Base-by-base conservation (phyloP, 139 green algal species). In the Spirogloea muscicola region DNA sequence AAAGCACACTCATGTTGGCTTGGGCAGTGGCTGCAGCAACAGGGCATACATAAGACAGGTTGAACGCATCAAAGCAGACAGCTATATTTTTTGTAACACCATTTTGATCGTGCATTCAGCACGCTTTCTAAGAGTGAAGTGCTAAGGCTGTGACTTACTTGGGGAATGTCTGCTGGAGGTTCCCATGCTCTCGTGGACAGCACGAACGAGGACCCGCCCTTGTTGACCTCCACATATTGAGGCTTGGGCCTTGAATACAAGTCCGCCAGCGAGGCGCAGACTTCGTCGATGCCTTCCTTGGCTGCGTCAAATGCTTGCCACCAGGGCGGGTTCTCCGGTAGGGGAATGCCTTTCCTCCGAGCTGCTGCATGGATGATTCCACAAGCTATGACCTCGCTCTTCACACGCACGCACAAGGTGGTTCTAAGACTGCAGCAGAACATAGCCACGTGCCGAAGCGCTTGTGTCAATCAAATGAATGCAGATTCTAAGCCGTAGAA, bases 301-400 rank as follows among this genome's bases (percentile, higher is more conserved):
- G 48, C 38, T 13, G 90, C 90, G 51, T 82, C 84, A 74, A 94
- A 94, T 1, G 89, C 57, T 37, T 84, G 64, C 86, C 86, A 96
- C 92, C 91, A 96, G 9, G 87, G 83, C 1, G 88, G 88, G 2
- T 74, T 33, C 66, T 92, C 86, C 2, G 92, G 91, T 39, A 97
- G 66, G 2, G 75, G 75, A 5, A 95, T 89, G 74, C 89, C 61
- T 16, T 90, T 60, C 6, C 84, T 81, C 6, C 93, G 70, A 0
- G 91, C 89, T 1, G 90, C 90, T 0, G 90, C 75, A 74, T 93
- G 96, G 64, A 98, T 93, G 33, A 89, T 84, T 25, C 87, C 93
- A 42, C 88, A 96, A 1, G 93, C 92, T 5, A 97, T 83, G 3
- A 87, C 81, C 57, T 94, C 84, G 34, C 84, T 71, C 49, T 88